phyloP scores from a whole-genome alignment of 371 early-diverging fungal genomes.

The Rhizopus stolonifer region DNA sequence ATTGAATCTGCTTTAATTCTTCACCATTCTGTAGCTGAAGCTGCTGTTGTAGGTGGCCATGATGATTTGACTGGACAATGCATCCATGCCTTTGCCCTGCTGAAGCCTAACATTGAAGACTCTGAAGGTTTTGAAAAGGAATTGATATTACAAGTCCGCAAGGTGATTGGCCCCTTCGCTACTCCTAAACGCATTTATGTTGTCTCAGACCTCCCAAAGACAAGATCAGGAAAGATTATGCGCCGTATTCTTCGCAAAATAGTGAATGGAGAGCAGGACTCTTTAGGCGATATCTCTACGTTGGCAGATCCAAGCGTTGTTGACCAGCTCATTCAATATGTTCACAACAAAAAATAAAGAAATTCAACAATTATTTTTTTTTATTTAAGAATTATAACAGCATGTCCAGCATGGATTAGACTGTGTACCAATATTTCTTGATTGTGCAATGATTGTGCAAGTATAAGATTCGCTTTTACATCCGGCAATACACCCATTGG shows the following conservation, averaged over 20 bases:
- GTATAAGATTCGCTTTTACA: too few relatives aligned
- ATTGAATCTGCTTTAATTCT: slow-evolving; percentile 86
- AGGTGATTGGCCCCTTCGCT: slow-evolving; percentile 93
- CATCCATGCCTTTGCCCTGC: slow-evolving; percentile 73
- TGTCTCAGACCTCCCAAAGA: slow-evolving; percentile 93
- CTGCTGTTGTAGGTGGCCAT: slow-evolving; percentile 90
- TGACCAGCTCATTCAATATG: slow-evolving; percentile 19
- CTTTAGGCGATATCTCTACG: slow-evolving; percentile 85
- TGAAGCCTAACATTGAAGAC: slow-evolving; percentile 56
- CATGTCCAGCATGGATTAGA: too few relatives aligned
- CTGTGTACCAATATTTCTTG: too few relatives aligned
- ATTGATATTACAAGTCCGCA: slow-evolving; percentile 77
- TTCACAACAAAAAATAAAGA: slow-evolving; percentile 8
- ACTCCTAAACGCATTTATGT: slow-evolving; percentile 85
- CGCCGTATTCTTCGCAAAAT: slow-evolving; percentile 92
- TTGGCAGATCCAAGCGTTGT: slow-evolving; percentile 74
- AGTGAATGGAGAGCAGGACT: slow-evolving; percentile 79
- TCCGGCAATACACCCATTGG: too few relatives aligned
- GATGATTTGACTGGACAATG: slow-evolving; percentile 93
- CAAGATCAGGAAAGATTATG: slow-evolving; percentile 96
- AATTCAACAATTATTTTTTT: too few relatives aligned
- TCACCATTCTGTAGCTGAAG: slow-evolving; percentile 86
- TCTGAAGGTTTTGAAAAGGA: slow-evolving; percentile 56
- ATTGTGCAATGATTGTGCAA: too few relatives aligned
- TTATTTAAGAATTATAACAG: too few relatives aligned